Evolutionary conservation across 2,329 filamentous ascomycete genomes (phyloP).

Genomic region (Clonostachys chloroleuca): DNA sequence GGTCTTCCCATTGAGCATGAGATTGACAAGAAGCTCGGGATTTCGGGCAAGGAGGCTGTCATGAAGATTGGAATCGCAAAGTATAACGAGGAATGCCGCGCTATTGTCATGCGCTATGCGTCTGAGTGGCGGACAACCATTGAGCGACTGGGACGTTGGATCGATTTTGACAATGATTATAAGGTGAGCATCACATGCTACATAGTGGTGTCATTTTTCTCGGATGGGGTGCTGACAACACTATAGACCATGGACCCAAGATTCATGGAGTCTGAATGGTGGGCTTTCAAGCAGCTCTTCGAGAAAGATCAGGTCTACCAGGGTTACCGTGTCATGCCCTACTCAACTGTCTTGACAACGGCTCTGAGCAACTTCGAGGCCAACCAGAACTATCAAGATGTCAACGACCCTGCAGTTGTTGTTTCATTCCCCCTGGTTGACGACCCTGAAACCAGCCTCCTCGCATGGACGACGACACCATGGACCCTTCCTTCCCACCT

Average conservation of each 20-base stretch:
- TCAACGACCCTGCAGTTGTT: constrained; percentile 85
- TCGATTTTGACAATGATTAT: constrained; percentile 97
- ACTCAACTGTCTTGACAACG: constrained; percentile 85
- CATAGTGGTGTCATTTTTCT: too few relatives aligned
- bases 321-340: constrained; percentile 90
- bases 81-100: constrained; percentile 88
- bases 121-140: constrained; percentile 85
- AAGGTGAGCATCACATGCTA: constrained; percentile 49
- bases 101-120: constrained; percentile 90
- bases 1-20: constrained; percentile 94
- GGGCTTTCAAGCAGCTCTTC: constrained; percentile 91
- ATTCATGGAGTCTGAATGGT: constrained; percentile 97
- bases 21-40: constrained; percentile 93
- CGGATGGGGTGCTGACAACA: not conserved
- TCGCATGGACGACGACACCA: constrained; percentile 89
- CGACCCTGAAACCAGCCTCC: constrained; percentile 68
- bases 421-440: constrained; percentile 81
- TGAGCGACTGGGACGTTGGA: constrained; percentile 87
- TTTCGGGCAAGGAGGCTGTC: constrained; percentile 83
- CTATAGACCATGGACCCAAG: constrained; percentile 81
- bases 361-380: constrained; percentile 91
- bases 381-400: constrained; percentile 91
- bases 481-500: constrained; percentile 80
- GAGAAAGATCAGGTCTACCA: constrained; percentile 88
- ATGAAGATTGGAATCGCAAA: constrained; percentile 79